These are phyloP conservation scores for Teunomyces atbi DNA, from an alignment of 805 yeast genomes.

Conservation along the genomic window DNA sequence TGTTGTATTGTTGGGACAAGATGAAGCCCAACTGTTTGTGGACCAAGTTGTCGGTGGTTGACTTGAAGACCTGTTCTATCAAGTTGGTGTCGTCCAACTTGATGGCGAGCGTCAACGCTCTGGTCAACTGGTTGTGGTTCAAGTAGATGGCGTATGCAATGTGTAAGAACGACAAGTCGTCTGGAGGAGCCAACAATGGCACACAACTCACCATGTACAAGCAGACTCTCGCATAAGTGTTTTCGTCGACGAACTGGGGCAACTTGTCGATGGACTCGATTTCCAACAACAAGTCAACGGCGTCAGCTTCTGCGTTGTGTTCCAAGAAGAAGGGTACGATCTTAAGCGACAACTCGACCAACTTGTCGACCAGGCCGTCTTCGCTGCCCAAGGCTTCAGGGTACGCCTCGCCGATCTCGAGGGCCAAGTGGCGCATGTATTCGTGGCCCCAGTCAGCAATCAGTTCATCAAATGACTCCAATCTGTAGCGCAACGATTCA, in stretches of 20 bases:
- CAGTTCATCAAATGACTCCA: conserved; percentile 53
- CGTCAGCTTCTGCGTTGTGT: conserved; percentile 98
- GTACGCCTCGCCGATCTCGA: conserved; percentile 90
- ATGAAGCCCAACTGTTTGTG: conserved; percentile 92
- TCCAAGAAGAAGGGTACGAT: conserved; percentile 87
- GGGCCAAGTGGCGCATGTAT: conserved; percentile 90
- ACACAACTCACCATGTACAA: conserved; percentile 94
- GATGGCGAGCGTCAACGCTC: conserved; percentile 87
- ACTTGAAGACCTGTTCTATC: conserved; percentile 76
- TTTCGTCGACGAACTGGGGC: conserved; percentile 79
- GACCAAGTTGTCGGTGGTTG: conserved; percentile 67
- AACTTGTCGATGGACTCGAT: conserved; percentile 83
- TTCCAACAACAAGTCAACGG: conserved; percentile 89
- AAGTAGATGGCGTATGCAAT: conserved; percentile 88
- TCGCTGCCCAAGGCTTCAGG: conserved; percentile 45
- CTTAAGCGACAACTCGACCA: conserved; percentile 66
- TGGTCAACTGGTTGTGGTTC: conserved; percentile 75
- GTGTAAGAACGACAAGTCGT: conserved; percentile 78
- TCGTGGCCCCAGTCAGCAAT: conserved; percentile 97
- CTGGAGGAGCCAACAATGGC: conserved; percentile 94
- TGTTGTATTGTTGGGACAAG: conserved; percentile 80
- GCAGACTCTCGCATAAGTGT: conserved; percentile 85
- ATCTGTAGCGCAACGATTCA: conserved; percentile 77
- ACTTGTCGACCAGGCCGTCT: conserved; percentile 35
- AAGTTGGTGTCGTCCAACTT: conserved; percentile 79